A percentile compares a stretch with the other conserved stretches of the same genome.
These are phyloP conservation scores for Mycena sanguinolenta DNA, from an alignment of 768 basidiomycete genomes.

Conservation along the genomic window DNA sequence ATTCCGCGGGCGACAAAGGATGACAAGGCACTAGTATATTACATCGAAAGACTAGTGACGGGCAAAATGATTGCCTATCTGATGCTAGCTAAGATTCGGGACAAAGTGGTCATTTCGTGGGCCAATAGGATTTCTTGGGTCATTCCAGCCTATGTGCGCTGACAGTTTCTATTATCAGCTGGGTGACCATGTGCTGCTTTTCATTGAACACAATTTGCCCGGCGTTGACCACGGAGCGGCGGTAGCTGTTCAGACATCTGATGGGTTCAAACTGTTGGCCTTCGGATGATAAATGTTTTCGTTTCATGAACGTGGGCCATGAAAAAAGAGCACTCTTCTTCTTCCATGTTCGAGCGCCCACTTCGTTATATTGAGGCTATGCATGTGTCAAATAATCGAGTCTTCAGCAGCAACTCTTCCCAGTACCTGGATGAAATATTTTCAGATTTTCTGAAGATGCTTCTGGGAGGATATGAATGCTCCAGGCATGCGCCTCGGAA, in stretches of 20 bases:
- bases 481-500: no score
- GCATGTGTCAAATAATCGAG: no score
- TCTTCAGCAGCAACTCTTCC: no score
- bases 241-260: neutral
- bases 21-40: no score
- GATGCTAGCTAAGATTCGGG: no score
- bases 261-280: neutral
- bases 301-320: neutral
- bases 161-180: neutral
- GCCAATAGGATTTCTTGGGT: neutral
- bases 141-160: neutral
- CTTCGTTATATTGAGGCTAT: neutral
- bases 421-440: no score
- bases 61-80: no score
- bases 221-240: neutral
- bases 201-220: neutral
- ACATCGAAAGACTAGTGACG: no score
- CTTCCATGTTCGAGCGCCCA: neutral
- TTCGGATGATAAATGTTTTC: neutral
- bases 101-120: no score
- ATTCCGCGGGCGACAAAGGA: no score
- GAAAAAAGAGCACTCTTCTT: neutral
- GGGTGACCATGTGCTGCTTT: slow-evolving; percentile 1
- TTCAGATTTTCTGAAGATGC: no score
- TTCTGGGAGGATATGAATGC: no score